Conservation (phyloP, 148 eudicot species). For the Rhododendron ovatum region DNA sequence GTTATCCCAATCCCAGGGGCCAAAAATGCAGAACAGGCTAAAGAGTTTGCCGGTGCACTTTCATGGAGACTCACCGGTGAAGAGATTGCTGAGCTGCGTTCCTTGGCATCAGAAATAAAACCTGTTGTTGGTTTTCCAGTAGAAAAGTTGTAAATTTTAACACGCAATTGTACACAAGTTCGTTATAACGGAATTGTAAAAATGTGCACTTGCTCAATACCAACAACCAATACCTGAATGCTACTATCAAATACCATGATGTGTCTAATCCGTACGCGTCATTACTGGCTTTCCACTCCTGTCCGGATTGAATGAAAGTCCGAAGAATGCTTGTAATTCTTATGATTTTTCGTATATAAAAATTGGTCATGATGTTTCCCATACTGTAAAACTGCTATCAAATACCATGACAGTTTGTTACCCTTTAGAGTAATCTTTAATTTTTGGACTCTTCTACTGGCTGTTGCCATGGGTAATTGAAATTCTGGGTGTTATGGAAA, state of each 20-base stretch:
- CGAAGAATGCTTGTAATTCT: background rate
- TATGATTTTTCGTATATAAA: background rate
- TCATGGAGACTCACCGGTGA: constrained; percentile 69
- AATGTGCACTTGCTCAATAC: background rate
- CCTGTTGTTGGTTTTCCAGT: constrained; percentile 80
- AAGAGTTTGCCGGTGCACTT: constrained; percentile 79
- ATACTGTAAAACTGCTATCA: background rate
- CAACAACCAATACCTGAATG: background rate
- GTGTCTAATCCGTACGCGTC: too few species aligned
- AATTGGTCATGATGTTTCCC: background rate
- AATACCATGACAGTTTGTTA: background rate
- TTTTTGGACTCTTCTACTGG: background rate
- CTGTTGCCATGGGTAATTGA: background rate
- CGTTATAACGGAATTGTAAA: background rate
- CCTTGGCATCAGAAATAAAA: constrained; percentile 55
- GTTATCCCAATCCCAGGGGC: constrained; percentile 98
- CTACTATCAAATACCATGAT: background rate
- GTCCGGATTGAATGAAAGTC: background rate
- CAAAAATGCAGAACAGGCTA: constrained; percentile 74
- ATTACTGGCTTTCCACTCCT: background rate
- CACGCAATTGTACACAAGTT: background rate
- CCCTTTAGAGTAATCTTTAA: too few species aligned
- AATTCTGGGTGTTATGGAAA: too few species aligned
- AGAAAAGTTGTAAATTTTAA: constrained; percentile 49
- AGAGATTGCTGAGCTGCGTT: constrained; percentile 72